Conservation (phyloP, 2,329 filamentous ascomycete genomes). For the Colletotrichum melonis region DNA sequence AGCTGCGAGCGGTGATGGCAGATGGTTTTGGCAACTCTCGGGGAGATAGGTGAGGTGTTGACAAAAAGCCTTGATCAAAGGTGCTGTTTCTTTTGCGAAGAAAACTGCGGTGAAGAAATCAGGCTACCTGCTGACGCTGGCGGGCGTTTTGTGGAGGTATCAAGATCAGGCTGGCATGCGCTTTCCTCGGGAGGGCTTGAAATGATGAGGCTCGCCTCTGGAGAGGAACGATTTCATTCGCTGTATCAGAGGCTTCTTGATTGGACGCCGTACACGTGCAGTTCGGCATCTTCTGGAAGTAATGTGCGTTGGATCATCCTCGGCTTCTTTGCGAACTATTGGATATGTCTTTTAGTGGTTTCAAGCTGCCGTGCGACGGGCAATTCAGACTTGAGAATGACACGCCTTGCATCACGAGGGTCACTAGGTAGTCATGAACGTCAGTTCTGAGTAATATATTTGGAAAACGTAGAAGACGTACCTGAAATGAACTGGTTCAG, state of each 20-base stretch:
- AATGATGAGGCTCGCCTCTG: not conserved
- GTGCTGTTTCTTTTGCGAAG: not conserved
- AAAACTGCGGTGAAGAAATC: not conserved
- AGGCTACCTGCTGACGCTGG: not conserved
- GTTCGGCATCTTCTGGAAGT: too few relatives aligned
- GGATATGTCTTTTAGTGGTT: not conserved
- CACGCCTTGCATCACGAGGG: too few relatives aligned
- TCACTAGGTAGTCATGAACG: fast-evolving
- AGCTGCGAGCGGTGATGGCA: not conserved
- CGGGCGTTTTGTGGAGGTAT: not conserved
- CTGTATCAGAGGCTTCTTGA: not conserved
- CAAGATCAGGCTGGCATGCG: not conserved
- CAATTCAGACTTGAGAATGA: too few relatives aligned
- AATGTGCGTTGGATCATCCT: too few relatives aligned
- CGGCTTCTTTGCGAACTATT: too few relatives aligned
- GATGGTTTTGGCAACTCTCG: fast-evolving
- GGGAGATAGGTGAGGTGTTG: not conserved
- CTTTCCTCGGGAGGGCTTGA: not conserved
- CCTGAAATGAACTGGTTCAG: too few relatives aligned
- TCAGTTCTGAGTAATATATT: fast-evolving
- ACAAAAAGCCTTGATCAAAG: fast-evolving
- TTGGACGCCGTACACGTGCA: not conserved
- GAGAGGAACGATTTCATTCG: not conserved
- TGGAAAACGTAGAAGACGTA: fast-evolving
- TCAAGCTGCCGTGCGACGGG: not conserved